Evolutionary conservation across 2,329 filamentous ascomycete genomes (phyloP), one percentile per base, ranked within the genome.

Genomic region (Nemania serpens): DNA sequence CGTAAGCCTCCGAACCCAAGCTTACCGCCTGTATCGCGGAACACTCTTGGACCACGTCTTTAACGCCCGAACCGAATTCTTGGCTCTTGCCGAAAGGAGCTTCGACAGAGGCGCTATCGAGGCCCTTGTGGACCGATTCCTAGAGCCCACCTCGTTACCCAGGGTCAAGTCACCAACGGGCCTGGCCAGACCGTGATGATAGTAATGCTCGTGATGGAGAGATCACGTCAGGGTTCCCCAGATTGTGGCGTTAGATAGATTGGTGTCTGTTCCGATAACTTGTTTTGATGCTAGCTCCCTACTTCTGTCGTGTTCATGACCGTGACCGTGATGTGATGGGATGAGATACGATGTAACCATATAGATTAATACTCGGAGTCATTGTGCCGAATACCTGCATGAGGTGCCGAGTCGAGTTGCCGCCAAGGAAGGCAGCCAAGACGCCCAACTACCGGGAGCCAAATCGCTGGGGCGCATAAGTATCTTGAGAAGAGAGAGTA

Each of bases 1-100:
- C 2, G 66, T 67, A 1, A 62, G 51, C 22, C 3, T 15, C 3
- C 49, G 49, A 12, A 69, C 66, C 1, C 66, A 67, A 58, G 41
- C 41, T n/a, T 70, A 62, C 57, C 63, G 68, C 1, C 5, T 46
- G 1, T 59, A 71, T 2, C 67, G 68, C 17, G 48, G 58, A 2
- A 43, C 37, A 0, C 9, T 70, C 1, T 10, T 69, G 2, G 33
- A 42, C 2, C 60, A 65, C 20, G 48, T 72, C 20, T 62, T 68
- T 17, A 18, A 25, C 1, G 64, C 65, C 3, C 15, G 25, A 11
- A 7, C 1, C 5, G 61, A 29, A 13, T 56, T 69, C 13, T 2
- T 17, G 17, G 20, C 5, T 5, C 52, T 67, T 20, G 64, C 65
- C 17, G 51, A 58, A 3, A 18, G 11, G 1, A 47, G 15, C 0